Conservation (phyloP, 345 rosid genomes). For the Physaria fendleri region DNA sequence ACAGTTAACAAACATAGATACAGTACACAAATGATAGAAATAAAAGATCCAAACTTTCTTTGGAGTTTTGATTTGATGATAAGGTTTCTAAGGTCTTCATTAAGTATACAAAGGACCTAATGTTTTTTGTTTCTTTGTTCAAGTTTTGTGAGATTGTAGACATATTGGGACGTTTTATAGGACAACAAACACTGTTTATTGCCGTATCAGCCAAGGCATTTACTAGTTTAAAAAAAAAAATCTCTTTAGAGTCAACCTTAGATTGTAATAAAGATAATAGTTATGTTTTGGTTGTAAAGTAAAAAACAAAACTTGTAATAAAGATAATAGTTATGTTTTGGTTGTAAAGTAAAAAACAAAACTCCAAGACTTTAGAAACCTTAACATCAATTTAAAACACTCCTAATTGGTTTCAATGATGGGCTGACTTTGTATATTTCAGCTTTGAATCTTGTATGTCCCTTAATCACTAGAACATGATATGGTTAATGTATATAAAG, state of each 20-base stretch:
- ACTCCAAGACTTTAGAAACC: not conserved
- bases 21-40: slow-evolving; percentile 17
- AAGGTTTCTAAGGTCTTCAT: slow-evolving; percentile 32
- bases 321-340: not conserved
- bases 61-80: slow-evolving; percentile 9
- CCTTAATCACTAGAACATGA: not conserved
- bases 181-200: slow-evolving; percentile 28
- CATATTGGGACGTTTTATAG: slow-evolving; percentile 29
- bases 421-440: too few species aligned
- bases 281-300: not conserved
- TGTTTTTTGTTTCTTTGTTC: slow-evolving; percentile 8
- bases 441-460: too few species aligned
- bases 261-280: not conserved
- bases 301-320: too few species aligned
- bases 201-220: slow-evolving; percentile 17
- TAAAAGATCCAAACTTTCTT: not conserved
- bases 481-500: slow-evolving; percentile 8
- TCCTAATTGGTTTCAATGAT: not conserved
- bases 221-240: too few species aligned
- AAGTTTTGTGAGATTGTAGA: not conserved
- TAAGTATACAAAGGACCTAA: not conserved
- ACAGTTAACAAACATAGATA: slow-evolving; percentile 20
- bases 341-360: not conserved
- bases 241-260: not conserved
- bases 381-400: not conserved